Percentiles rank a stretch among this genome's conserved stretches.
These are phyloP conservation scores for Colletotrichum sp. DNA, from an alignment of 2,329 filamentous ascomycete species.

Conservation along the genomic window DNA sequence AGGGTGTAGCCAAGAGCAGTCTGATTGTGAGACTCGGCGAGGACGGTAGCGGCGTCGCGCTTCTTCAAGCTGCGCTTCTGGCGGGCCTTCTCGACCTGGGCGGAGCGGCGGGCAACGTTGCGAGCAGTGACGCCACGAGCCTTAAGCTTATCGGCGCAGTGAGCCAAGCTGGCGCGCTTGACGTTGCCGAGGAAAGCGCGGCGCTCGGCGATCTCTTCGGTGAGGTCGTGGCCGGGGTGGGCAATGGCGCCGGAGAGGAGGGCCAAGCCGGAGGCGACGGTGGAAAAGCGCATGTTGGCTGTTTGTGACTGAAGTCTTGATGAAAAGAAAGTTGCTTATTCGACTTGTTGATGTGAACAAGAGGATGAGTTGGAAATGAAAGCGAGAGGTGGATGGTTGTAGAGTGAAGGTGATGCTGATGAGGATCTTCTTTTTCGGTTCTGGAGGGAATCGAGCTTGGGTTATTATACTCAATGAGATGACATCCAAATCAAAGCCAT, in stretches of 20 bases:
- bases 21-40: constrained; percentile 40
- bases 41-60: constrained; percentile 34
- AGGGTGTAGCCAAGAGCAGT: constrained; percentile 34
- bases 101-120: constrained; percentile 49
- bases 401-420: constrained; percentile 1
- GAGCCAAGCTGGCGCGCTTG: constrained; percentile 46
- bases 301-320: not conserved
- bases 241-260: constrained; percentile 29
- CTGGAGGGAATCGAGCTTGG: not conserved
- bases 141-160: constrained; percentile 52
- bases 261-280: constrained; percentile 15
- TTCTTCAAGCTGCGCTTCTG: constrained; percentile 35
- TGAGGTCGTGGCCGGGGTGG: constrained; percentile 55
- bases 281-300: constrained; percentile 9
- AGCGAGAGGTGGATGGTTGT: not conserved
- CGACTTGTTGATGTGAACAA: not conserved
- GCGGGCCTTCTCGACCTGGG: constrained; percentile 45
- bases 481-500: not conserved
- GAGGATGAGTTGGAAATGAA: not conserved
- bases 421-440: not conserved
- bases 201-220: constrained; percentile 54
- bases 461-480: constrained; percentile 4
- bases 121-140: constrained; percentile 49
- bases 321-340: not conserved
- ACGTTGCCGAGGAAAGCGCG: constrained; percentile 46